Base-by-base conservation (phyloP, 202 grass and related monocot species). In the Elaeis oleifera region DNA sequence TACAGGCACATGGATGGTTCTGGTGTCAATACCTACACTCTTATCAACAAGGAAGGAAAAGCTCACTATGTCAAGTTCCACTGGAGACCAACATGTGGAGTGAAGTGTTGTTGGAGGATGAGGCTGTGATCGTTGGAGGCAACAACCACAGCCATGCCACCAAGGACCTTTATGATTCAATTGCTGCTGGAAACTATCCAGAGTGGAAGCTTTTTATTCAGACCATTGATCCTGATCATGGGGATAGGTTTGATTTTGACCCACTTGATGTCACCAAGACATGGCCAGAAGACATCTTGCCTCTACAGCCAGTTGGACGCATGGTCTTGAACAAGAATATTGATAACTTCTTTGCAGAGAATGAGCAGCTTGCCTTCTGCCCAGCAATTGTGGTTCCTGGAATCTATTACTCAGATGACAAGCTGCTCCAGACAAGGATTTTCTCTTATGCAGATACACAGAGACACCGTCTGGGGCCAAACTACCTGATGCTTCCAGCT, bases 1-100 rank as follows among this genome's bases (percentile, higher is more conserved):
- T 97, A 97, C 78, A 84, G 92, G 60, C 92, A 97, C 77, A 97
- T 97, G 87, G 92, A 97, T 71, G 92, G 92, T 20, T 97, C 88
- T 31, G 92, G 92, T n/a, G 92, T 97, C 68, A 88, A 97, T 80
- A 91, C 92, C 36, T 97, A 91, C 71, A 89, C 92, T 4, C 87
- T 97, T 54, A 64, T 97, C 58, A 86, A 64, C 84, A 79, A 73
- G 61, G 78, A 79, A 58, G 92, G 92, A 53, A 97, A 79, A 79
- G 28, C 79, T 16, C 80, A 74, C 71, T 97, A 91, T 79, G 92
- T 97, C 64, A 91, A 97, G 92, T 97, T 97, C 79, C 92, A 97
- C 69, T 97, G 92, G 92, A 79, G 63, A 16, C 81, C 92, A 22
- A 97, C 87, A 69, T 91, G 92, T 65, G 92, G 92, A 50, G 87